phyloP scores from a whole-genome alignment of 768 basidiomycete genomes.

The Filobasidium floriforme region DNA sequence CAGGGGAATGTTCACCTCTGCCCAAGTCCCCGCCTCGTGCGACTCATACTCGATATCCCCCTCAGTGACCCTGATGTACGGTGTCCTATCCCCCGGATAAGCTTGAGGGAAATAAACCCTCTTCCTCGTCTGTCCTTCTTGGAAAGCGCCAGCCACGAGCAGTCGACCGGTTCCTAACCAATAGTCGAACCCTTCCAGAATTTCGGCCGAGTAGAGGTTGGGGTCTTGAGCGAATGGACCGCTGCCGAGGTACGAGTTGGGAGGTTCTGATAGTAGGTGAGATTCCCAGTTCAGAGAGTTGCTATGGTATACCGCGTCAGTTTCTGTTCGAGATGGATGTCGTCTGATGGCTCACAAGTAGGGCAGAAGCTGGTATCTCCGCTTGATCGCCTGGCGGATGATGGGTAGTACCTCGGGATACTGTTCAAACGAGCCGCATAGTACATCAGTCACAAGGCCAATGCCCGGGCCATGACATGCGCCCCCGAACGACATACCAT shows the following conservation, averaged over 20 bases:
- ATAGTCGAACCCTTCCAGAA: constrained; percentile 42
- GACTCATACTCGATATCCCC: constrained; percentile 21
- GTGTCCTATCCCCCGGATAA: constrained; percentile 25
- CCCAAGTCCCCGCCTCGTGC: constrained; percentile 29
- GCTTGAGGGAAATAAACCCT: constrained; percentile 42
- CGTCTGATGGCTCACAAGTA: constrained; percentile 38
- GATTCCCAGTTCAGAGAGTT: constrained; percentile 40
- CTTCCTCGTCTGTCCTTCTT: constrained; percentile 30
- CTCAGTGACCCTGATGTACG: constrained; percentile 35
- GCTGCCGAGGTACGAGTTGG: constrained; percentile 37
- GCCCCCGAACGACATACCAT: constrained; percentile 27
- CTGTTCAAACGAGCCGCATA: too few relatives aligned
- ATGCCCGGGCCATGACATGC: too few relatives aligned
- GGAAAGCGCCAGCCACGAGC: constrained; percentile 37
- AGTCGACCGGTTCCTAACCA: constrained; percentile 43
- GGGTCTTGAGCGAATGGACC: constrained; percentile 39
- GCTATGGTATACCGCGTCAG: too few relatives aligned
- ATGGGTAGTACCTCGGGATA: constrained; percentile 41
- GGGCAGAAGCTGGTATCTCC: constrained; percentile 43
- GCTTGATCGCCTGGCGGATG: constrained; percentile 38
- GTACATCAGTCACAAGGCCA: too few relatives aligned
- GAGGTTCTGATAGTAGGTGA: constrained; percentile 32
- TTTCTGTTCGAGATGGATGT: too few relatives aligned
- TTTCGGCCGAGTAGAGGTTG: constrained; percentile 34
- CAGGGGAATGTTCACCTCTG: constrained; percentile 33